A percentile compares a stretch with the other conserved stretches of the same genome.
These are phyloP conservation scores for Dictyostelium firmibasis DNA, from an alignment of 78 protist species.

Conservation along the genomic window DNA sequence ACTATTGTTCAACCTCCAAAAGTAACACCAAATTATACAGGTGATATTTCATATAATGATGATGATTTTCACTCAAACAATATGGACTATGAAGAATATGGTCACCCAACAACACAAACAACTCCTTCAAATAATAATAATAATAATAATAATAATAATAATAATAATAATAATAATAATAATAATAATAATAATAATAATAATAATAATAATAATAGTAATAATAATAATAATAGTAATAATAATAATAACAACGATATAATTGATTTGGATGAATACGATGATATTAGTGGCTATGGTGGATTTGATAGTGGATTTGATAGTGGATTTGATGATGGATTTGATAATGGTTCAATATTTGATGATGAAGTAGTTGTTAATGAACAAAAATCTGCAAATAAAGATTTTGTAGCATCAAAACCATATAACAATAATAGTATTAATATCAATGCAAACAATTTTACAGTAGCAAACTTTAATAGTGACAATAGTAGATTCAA, in stretches of 20 bases:
- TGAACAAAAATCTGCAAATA: neutral
- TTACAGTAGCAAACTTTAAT: neutral
- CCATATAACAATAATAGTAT: neutral
- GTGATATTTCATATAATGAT: neutral
- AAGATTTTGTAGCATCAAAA: neutral
- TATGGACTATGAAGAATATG: neutral
- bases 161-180: neutral
- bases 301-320: neutral
- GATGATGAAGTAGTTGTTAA: neutral
- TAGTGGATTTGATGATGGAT: neutral
- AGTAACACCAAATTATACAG: neutral
- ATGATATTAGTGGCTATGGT: neutral
- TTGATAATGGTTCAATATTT: neutral
- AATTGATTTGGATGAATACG: neutral
- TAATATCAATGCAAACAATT: no score
- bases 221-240: neutral
- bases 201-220: constrained; percentile 15
- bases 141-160: no score
- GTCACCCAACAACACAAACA: neutral
- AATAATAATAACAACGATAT: neutral
- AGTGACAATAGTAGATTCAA: neutral
- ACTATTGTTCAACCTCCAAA: neutral
- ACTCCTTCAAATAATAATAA: neutral
- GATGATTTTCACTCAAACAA: neutral
- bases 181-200: neutral